Conservation (phyloP, 805 yeast genomes). For the Pichia deserticola region DNA sequence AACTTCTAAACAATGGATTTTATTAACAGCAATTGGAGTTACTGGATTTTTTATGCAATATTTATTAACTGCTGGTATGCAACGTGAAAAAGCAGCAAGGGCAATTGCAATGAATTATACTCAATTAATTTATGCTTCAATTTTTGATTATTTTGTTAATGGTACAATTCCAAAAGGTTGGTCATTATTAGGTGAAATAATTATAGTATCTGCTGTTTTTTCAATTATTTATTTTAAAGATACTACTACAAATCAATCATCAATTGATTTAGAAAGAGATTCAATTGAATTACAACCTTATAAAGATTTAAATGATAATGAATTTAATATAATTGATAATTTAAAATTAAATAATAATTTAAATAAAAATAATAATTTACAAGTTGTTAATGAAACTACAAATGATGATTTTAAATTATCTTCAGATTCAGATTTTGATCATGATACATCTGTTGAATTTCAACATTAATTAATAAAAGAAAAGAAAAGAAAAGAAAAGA, state of each 20-base stretch:
- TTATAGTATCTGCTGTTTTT: slow-evolving; percentile 61
- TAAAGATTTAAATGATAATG: background rate
- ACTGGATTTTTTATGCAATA: slow-evolving; percentile 82
- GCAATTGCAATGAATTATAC: slow-evolving; percentile 72
- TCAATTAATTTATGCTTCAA: slow-evolving; percentile 67
- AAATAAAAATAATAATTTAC: background rate
- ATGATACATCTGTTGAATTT: background rate
- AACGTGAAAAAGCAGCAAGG: slow-evolving; percentile 70
- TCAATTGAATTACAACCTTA: background rate
- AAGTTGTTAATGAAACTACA: background rate
- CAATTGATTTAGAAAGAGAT: slow-evolving; percentile 4
- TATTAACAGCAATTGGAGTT: slow-evolving; percentile 55
- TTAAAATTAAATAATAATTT: background rate
- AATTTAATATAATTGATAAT: no score
- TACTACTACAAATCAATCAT: background rate
- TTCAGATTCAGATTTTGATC: background rate
- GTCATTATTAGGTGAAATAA: slow-evolving; percentile 59
- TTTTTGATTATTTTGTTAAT: slow-evolving; percentile 70
- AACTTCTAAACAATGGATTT: slow-evolving; percentile 55
- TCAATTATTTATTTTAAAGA: slow-evolving; percentile 46
- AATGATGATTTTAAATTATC: background rate
- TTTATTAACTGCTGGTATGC: slow-evolving; percentile 73
- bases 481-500: no score
- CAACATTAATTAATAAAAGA: background rate
- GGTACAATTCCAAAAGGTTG: slow-evolving; percentile 63